A percentile compares a stretch with the other conserved stretches of the same genome.
phyloP scores from a whole-genome alignment of 2,329 filamentous ascomycete species.

The Alternaria alternata region DNA sequence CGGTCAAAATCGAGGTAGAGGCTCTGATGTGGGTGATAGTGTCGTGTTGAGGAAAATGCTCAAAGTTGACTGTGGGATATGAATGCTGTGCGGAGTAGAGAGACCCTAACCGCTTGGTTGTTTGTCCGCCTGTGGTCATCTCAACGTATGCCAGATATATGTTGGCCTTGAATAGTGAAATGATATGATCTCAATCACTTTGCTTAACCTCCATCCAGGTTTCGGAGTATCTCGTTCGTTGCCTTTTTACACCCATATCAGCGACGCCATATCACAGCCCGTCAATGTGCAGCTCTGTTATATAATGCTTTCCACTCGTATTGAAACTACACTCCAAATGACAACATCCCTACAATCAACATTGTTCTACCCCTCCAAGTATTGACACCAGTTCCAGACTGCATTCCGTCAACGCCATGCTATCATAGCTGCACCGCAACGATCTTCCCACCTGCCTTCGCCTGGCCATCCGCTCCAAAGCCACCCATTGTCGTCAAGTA shows the following conservation, averaged over 20 bases:
- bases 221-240: neutral
- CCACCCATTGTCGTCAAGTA: slow-evolving; percentile 39
- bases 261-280: neutral
- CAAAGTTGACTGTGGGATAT: neutral
- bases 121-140: neutral
- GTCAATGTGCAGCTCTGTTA: neutral
- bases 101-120: neutral
- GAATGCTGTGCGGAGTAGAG: too few relatives aligned
- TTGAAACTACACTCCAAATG: neutral
- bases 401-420: neutral
- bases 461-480: slow-evolving; percentile 26
- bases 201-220: neutral
- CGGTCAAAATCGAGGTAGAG: too few relatives aligned
- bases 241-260: neutral
- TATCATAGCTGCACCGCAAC: slow-evolving; percentile 21
- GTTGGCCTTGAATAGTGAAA: neutral
- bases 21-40: neutral
- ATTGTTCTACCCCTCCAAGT: neutral
- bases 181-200: neutral
- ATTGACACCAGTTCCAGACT: neutral
- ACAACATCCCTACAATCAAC: neutral
- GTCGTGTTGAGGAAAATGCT: neutral
- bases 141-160: neutral
- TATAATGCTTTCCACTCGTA: neutral
- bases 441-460: slow-evolving; percentile 34